Percentiles rank a stretch among this genome's conserved stretches.
phyloP scores from a whole-genome alignment of 2,329 filamentous ascomycete species.

The Arthrobotrys conoides region DNA sequence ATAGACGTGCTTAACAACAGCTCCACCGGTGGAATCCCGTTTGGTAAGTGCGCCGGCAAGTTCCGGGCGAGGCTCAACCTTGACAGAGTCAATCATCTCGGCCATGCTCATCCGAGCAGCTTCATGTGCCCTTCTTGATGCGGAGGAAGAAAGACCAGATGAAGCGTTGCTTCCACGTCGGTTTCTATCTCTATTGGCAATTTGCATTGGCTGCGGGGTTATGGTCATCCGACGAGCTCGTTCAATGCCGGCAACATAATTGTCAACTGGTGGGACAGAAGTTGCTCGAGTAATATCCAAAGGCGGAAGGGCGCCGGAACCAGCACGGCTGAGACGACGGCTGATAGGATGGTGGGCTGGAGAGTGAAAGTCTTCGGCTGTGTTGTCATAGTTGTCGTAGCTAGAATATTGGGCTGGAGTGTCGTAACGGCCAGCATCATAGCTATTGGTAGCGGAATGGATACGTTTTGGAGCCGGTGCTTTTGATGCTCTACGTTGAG shows the following conservation, averaged over 20 bases:
- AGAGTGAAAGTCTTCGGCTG: conserved; percentile 59
- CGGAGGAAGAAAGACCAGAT: conserved; percentile 60
- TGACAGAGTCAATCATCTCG: conserved; percentile 61
- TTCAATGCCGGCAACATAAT: conserved; percentile 55
- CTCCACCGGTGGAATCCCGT: conserved; percentile 56
- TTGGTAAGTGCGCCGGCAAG: conserved; percentile 41
- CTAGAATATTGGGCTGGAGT: conserved; percentile 58
- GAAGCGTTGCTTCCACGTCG: conserved; percentile 62
- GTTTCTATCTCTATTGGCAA: conserved; percentile 59
- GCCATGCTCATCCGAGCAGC: conserved; percentile 58
- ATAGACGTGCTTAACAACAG: conserved; percentile 46
- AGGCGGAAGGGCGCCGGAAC: conserved; percentile 61
- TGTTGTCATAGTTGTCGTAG: conserved; percentile 60
- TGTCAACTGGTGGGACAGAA: conserved; percentile 62
- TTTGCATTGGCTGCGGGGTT: conserved; percentile 59
- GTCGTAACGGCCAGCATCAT: conserved; percentile 60
- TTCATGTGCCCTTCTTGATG: conserved; percentile 62
- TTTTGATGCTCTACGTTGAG: conserved; percentile 43
- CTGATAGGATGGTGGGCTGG: conserved; percentile 60
- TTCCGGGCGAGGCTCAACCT: conserved; percentile 50
- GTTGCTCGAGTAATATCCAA: conserved; percentile 62
- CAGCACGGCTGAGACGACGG: conserved; percentile 61
- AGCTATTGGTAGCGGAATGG: conserved; percentile 51
- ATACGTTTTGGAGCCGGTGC: conserved; percentile 47
- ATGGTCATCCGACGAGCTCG: conserved; percentile 62